Evolutionary conservation across 2,329 filamentous ascomycete species (phyloP).

Genomic region (Diaporthe batatas): DNA sequence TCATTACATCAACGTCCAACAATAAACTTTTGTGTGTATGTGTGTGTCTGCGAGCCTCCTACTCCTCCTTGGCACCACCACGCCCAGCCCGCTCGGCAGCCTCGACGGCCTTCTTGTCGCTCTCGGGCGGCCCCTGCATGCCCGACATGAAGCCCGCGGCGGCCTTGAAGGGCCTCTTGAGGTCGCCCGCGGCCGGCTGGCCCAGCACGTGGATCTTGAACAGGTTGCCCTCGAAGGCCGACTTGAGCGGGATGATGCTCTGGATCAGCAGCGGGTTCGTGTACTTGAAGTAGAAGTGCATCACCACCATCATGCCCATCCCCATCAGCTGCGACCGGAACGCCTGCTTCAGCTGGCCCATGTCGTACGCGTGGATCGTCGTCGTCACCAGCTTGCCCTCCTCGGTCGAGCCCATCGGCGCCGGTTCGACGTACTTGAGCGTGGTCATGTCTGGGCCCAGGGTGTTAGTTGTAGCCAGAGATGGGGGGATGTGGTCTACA

Average conservation of each 20-base stretch:
- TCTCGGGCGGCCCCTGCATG: slow-evolving; percentile 79
- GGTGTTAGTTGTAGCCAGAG: no score
- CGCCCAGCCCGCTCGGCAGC: slow-evolving; percentile 81
- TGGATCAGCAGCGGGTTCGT: slow-evolving; percentile 99
- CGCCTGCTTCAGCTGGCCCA: slow-evolving; percentile 83
- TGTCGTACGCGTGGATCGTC: slow-evolving; percentile 95
- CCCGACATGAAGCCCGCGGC: slow-evolving; percentile 84
- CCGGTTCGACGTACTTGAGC: slow-evolving; percentile 97
- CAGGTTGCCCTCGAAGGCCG: slow-evolving; percentile 93
- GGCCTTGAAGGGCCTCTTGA: slow-evolving; percentile 96
- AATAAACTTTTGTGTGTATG: neutral
- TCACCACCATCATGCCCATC: slow-evolving; percentile 96
- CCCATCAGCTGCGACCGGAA: slow-evolving; percentile 96
- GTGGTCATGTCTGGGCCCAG: slow-evolving; percentile 84
- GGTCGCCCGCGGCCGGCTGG: slow-evolving; percentile 86
- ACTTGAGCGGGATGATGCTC: slow-evolving; percentile 97
- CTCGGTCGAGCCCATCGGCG: slow-evolving; percentile 92
- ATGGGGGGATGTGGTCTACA: no score
- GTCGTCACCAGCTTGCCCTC: slow-evolving; percentile 97
- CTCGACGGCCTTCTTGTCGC: slow-evolving; percentile 91
- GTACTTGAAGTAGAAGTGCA: slow-evolving; percentile 99
- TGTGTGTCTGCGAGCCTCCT: slow-evolving; percentile 52
- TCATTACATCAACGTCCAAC: neutral
- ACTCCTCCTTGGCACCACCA: slow-evolving; percentile 80
- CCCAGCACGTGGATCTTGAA: slow-evolving; percentile 96